A percentile compares a stretch with the other conserved stretches of the same genome.
Evolutionary conservation across 2,329 filamentous ascomycete species (phyloP).

Genomic region (Fusarium oligoseptatum): DNA sequence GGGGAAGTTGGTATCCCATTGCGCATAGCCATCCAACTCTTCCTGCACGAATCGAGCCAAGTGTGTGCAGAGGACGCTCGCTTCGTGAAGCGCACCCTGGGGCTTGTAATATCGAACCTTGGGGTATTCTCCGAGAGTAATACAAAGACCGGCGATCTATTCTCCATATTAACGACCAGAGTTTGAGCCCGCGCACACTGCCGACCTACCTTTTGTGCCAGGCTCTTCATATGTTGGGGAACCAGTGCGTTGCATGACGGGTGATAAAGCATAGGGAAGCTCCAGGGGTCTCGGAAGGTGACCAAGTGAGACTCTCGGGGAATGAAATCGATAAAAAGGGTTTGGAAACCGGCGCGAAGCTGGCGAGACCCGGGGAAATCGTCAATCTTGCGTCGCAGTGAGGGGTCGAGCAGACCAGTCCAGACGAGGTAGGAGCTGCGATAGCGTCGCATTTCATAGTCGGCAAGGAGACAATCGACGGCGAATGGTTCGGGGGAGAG

Average conservation of each 20-base stretch:
- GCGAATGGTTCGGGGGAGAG: constrained; percentile 88
- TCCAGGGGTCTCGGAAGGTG: constrained; percentile 95
- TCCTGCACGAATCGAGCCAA: constrained; percentile 92
- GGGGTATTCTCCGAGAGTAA: constrained; percentile 93
- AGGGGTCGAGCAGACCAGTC: constrained; percentile 80
- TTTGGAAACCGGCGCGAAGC: constrained; percentile 83
- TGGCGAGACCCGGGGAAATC: constrained; percentile 76
- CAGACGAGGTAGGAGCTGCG: constrained; percentile 84
- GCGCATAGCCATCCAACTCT: constrained; percentile 89
- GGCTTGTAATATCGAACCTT: constrained; percentile 93
- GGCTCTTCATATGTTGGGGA: constrained; percentile 81
- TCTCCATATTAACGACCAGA: constrained; percentile 7
- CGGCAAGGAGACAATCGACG: constrained; percentile 92
- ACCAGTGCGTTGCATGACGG: constrained; percentile 89
- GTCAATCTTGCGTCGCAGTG: constrained; percentile 80
- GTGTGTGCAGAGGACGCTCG: constrained; percentile 86
- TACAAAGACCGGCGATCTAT: constrained; percentile 75
- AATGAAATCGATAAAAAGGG: constrained; percentile 88
- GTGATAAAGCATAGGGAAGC: constrained; percentile 93
- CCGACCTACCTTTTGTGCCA: constrained; percentile 84
- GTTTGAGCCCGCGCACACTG: neutral
- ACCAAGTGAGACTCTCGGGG: constrained; percentile 92
- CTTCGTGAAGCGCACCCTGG: constrained; percentile 81
- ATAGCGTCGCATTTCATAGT: constrained; percentile 89
- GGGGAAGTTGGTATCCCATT: constrained; percentile 87